These are phyloP conservation scores for Diddensiella santjacobensis DNA, from an alignment of 805 yeast species.

Conservation along the genomic window DNA sequence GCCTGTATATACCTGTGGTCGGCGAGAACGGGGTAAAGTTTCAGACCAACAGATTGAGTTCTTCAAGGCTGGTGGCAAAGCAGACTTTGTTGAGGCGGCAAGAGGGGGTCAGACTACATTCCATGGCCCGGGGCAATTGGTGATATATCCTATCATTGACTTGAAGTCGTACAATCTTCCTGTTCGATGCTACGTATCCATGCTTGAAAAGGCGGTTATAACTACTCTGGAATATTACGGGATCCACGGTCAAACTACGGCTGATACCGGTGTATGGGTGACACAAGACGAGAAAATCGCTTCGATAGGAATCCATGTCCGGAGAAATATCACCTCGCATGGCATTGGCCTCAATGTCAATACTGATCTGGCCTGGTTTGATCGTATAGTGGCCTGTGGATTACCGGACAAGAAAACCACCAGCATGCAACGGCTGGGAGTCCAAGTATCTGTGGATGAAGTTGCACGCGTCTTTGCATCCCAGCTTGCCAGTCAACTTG, in stretches of 20 bases:
- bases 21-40: conserved; percentile 61
- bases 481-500: conserved; percentile 36
- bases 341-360: conserved; percentile 79
- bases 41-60: conserved; percentile 29
- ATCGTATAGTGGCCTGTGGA: conserved; percentile 82
- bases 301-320: conserved; percentile 83
- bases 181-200: conserved; percentile 61
- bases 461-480: conserved; percentile 45
- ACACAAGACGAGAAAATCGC: conserved; percentile 61
- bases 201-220: conserved; percentile 57
- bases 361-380: conserved; percentile 70
- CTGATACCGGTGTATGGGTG: conserved; percentile 89
- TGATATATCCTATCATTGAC: conserved; percentile 76
- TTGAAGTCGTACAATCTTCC: conserved; percentile 57
- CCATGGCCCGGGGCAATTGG: conserved; percentile 95
- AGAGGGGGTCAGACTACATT: conserved; percentile 96
- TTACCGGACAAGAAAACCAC: conserved; percentile 59
- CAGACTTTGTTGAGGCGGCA: conserved; percentile 68
- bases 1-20: conserved; percentile 89
- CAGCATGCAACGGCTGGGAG: conserved; percentile 38
- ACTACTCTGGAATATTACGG: conserved; percentile 41
- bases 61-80: conserved; percentile 33
- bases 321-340: conserved; percentile 80
- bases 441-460: conserved; percentile 31
- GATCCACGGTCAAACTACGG: conserved; percentile 50